Percentiles rank a stretch among this genome's conserved stretches.
Evolutionary conservation across 164 flowering plant genomes (phyloP).

Genomic region (Protea cynaroides): DNA sequence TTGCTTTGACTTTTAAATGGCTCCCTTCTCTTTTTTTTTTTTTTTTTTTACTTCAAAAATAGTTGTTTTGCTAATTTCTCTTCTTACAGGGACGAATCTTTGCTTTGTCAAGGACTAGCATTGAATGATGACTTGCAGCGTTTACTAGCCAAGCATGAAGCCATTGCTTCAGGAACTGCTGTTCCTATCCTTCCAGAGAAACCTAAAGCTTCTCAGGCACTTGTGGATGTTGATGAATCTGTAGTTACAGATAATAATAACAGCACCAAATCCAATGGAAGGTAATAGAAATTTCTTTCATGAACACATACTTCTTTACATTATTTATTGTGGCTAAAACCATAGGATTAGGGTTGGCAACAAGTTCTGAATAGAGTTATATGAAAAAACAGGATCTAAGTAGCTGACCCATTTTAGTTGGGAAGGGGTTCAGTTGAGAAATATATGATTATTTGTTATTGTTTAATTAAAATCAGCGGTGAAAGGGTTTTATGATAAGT

Average conservation of each 20-base stretch:
- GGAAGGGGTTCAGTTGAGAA: too few relatives aligned
- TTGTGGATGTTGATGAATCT: slow-evolving; percentile 53
- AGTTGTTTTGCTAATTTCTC: slow-evolving; percentile 2
- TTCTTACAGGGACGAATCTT: slow-evolving; percentile 75
- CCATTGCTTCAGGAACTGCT: slow-evolving; percentile 62
- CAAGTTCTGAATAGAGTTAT: too few relatives aligned
- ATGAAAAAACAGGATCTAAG: too few relatives aligned
- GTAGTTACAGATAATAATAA: slow-evolving; percentile 42
- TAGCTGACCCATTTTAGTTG: too few relatives aligned
- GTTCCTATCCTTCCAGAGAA: slow-evolving; percentile 28
- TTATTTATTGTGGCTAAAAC: background rate
- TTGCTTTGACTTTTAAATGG: too few relatives aligned
- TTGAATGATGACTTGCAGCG: slow-evolving; percentile 96
- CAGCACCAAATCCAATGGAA: slow-evolving; percentile 32
- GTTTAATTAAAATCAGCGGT: too few relatives aligned
- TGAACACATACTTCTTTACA: background rate
- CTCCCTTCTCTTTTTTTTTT: background rate
- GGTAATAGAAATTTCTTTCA: slow-evolving; percentile 27
- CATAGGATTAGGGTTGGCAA: too few relatives aligned
- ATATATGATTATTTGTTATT: too few relatives aligned
- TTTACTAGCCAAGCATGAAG: slow-evolving; percentile 70
- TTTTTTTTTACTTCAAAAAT: background rate
- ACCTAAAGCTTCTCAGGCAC: slow-evolving; percentile 42
- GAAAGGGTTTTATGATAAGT: too few relatives aligned
- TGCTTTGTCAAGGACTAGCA: slow-evolving; percentile 80